Evolutionary conservation across 176 grass and related monocot genomes (phyloP), one percentile per base, ranked within the genome.

Genomic region (Miscanthus lutarioriparius): DNA sequence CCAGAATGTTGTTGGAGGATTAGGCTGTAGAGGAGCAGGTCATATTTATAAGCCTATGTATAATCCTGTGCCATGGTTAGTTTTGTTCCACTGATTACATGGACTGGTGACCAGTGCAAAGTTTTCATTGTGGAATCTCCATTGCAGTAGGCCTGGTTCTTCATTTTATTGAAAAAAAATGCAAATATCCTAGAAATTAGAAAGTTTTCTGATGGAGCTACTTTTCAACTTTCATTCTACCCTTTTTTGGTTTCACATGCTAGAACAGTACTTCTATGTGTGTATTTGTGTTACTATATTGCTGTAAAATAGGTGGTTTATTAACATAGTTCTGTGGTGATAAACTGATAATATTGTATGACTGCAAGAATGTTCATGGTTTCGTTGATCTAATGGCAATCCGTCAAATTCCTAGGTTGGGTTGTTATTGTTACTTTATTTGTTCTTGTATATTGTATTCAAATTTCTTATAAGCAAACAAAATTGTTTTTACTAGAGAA

Each of bases 161-260:
- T 40, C 19, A 40, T 58, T 76, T 80, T 36, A 78, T 23, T 19
- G 13, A 17, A 64, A 47, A 47, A 72, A 72, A 16, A 19, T 15
- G 20, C 58, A 67, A 6, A 36, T 13, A 27, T 73, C 32, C 49
- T 25, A 9, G 4, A 41, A 58, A 23, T 63, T 44, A 27, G 11
- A 63, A 63, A 62, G 28, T 0, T n/a, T 53, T 72, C 3, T 44
- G 32, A 59, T 59, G 27, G 10, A 23, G 59, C 27, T 74, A 80
- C 37, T 73, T 45, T 28, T 35, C 8, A 58, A 79, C 36, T 65
- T 12, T 27, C 6, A 76, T 45, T 30, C 10, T 56, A 3, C 35
- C 44, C 26, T 83, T 27, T 67, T 25, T 47, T 22, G 54, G 6
- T 82, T 37, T 87, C 44, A 67, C 72, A 76, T 69, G 71, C 20